These are phyloP conservation scores for Lycium ferocissimum DNA, from an alignment of 257 asterid species.

Conservation along the genomic window DNA sequence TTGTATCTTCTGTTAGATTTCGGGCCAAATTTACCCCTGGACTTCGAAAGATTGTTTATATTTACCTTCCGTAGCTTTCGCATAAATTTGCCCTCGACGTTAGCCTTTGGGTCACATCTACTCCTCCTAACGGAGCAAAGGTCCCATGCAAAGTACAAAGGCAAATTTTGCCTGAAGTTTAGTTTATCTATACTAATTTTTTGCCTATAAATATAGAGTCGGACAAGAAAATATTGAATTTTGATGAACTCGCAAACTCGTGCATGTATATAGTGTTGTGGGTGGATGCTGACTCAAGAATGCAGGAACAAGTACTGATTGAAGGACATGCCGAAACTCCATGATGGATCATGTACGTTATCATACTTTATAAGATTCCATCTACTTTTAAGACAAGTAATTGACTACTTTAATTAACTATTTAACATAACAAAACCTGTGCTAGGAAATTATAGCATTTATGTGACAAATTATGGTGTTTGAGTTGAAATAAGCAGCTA, in stretches of 20 bases:
- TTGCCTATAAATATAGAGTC: neutral
- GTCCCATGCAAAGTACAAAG: neutral
- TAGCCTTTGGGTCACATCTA: neutral
- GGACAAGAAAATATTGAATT: neutral
- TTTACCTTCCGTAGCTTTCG: too few species aligned
- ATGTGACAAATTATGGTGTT: neutral
- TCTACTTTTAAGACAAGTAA: neutral
- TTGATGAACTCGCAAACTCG: neutral
- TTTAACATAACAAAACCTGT: neutral
- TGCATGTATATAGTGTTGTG: neutral
- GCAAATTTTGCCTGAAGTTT: neutral
- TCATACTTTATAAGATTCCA: neutral
- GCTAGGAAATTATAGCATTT: conserved; percentile 2
- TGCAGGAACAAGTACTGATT: conserved; percentile 15
- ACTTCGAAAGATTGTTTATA: neutral
- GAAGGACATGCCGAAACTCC: neutral
- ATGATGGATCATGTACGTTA: conserved; percentile 1
- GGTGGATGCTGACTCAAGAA: conserved; percentile 21
- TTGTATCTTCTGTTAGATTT: neutral
- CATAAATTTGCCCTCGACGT: neutral
- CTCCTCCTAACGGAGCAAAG: neutral
- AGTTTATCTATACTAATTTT: too few species aligned
- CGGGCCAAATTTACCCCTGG: neutral
- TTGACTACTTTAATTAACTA: conserved; percentile 21
- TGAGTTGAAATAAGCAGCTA: neutral